Percentiles rank a stretch among this genome's conserved stretches.
phyloP scores from a whole-genome alignment of 2,329 filamentous ascomycete genomes.

The Ascosphaera apis region DNA sequence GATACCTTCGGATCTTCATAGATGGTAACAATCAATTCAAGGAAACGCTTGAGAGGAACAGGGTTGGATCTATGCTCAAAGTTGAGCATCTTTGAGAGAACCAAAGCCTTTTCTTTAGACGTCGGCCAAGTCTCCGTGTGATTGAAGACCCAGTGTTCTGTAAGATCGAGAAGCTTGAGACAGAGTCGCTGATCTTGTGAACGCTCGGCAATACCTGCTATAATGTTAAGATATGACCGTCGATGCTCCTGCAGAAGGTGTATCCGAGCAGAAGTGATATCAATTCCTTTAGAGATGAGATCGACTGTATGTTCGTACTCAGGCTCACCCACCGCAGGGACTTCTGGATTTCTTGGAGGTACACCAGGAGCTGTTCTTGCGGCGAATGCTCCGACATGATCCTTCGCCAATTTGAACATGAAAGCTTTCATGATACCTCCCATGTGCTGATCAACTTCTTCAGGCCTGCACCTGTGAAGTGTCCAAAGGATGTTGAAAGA shows the following conservation, averaged over 20 bases:
- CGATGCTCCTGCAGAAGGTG: constrained; percentile 76
- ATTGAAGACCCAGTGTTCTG: constrained; percentile 89
- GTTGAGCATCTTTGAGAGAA: constrained; percentile 95
- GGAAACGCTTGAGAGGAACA: constrained; percentile 72
- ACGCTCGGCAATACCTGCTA: constrained; percentile 87
- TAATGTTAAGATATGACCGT: constrained; percentile 78
- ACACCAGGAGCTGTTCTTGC: constrained; percentile 21
- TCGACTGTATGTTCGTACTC: constrained; percentile 76
- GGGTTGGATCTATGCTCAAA: constrained; percentile 72
- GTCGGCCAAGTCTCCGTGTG: constrained; percentile 91
- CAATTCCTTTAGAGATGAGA: constrained; percentile 84
- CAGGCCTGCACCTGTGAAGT: constrained; percentile 59
- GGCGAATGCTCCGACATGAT: constrained; percentile 60
- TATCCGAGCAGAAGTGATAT: constrained; percentile 79
- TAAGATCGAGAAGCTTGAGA: constrained; percentile 79
- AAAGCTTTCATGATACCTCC: constrained; percentile 76
- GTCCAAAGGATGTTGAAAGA: constrained; percentile 90
- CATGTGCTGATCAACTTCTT: constrained; percentile 78
- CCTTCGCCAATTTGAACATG: constrained; percentile 73
- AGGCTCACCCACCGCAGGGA: constrained; percentile 35
- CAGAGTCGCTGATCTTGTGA: constrained; percentile 72
- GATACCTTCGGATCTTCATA: constrained; percentile 96
- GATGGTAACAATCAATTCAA: constrained; percentile 88
- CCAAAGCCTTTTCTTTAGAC: constrained; percentile 94
- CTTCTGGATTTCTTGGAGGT: constrained; percentile 4